These are phyloP conservation scores for Komagataella kurtzmanii DNA, from an alignment of 805 yeast species.

Conservation along the genomic window DNA sequence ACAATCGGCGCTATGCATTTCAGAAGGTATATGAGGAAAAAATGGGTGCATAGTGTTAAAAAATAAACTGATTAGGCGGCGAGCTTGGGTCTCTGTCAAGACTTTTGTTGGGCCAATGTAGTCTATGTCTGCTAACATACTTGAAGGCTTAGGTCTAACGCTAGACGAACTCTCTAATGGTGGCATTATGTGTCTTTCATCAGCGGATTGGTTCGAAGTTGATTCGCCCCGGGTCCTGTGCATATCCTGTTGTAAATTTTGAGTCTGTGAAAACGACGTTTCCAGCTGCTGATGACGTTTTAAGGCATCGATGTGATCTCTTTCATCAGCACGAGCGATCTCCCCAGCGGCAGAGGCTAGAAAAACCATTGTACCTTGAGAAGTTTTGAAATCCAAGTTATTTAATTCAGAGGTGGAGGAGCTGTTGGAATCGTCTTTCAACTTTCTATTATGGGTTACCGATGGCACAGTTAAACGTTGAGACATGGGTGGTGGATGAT, in stretches of 20 bases:
- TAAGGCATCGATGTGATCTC: conserved; percentile 45
- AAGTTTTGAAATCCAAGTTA: not conserved
- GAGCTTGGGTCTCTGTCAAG: conserved; percentile 51
- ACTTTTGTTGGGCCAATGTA: conserved; percentile 41
- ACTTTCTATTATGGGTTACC: not conserved
- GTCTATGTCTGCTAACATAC: conserved; percentile 41
- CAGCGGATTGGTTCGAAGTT: not conserved
- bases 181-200: conserved; percentile 23
- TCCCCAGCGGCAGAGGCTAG: conserved; percentile 72
- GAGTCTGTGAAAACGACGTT: not conserved
- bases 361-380: conserved; percentile 53
- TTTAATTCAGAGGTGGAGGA: not conserved
- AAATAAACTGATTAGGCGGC: conserved; percentile 41
- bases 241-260: not conserved
- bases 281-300: conserved; percentile 35
- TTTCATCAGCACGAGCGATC: conserved; percentile 53
- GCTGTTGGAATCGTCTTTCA: not conserved
- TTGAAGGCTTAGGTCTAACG: conserved; percentile 33
- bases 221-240: not conserved
- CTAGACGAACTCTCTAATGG: conserved; percentile 24
- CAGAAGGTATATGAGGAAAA: conserved; percentile 76
- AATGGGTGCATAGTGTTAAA: conserved; percentile 78
- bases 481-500: not conserved
- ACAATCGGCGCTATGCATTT: conserved; percentile 49
- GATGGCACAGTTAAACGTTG: not conserved